A percentile compares a stretch with the other conserved stretches of the same genome.
These are phyloP conservation scores for Extremus antarcticus DNA, from an alignment of 495 filamentous ascomycete genomes.

Conservation along the genomic window DNA sequence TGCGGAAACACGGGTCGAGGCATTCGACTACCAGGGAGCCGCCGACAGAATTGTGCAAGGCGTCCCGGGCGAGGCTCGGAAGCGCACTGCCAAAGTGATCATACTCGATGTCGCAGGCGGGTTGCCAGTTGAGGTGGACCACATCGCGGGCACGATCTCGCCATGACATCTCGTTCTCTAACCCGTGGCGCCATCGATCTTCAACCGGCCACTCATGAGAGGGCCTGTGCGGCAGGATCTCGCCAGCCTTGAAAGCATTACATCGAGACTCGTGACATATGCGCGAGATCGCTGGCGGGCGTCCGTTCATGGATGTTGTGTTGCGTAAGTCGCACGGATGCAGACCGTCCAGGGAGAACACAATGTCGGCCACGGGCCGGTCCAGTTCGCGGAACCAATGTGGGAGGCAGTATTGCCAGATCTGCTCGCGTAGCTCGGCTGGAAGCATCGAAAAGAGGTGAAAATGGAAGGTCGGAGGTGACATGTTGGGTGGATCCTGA, in stretches of 20 bases:
- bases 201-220: background rate
- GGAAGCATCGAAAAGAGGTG: slow-evolving; percentile 1
- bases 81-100: background rate
- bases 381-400: background rate
- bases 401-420: slow-evolving; percentile 2
- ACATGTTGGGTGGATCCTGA: too few relatives aligned
- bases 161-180: background rate
- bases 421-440: slow-evolving; percentile 1
- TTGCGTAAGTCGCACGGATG: background rate
- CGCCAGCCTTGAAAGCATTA: background rate
- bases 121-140: background rate
- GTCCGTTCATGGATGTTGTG: background rate
- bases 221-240: background rate
- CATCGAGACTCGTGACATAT: background rate
- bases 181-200: background rate
- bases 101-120: background rate
- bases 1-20: background rate
- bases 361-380: background rate
- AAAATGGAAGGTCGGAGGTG: background rate
- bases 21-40: background rate
- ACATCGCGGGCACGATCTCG: background rate
- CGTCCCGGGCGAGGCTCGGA: background rate
- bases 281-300: background rate
- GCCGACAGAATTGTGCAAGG: background rate
- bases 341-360: background rate